Conservation (phyloP, 371 early-diverging fungal species). For the Mucor racemosus region DNA sequence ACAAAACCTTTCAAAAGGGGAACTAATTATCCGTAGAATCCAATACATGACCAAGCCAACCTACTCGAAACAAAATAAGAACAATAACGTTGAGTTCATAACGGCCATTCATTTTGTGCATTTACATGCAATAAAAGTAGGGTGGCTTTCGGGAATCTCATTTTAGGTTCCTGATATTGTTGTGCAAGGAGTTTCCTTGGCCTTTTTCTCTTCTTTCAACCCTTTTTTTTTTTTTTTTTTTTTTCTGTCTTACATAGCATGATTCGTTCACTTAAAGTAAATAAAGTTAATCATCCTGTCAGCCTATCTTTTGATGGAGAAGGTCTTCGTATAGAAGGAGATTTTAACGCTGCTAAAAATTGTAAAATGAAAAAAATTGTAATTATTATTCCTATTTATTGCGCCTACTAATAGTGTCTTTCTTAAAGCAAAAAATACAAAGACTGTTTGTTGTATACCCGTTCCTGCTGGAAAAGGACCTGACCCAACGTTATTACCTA, state of each 20-base stretch:
- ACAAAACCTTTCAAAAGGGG: too few relatives aligned
- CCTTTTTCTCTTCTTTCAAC: not conserved
- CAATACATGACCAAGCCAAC: too few relatives aligned
- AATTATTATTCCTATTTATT: not conserved
- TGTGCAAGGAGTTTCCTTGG: not conserved
- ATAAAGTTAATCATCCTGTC: constrained; percentile 42
- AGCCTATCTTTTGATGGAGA: constrained; percentile 43
- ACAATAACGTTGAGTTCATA: not conserved
- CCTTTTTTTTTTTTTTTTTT: not conserved
- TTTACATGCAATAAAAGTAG: not conserved
- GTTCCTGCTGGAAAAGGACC: constrained; percentile 28
- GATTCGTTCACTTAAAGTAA: constrained; percentile 35
- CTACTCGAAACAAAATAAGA: too few relatives aligned
- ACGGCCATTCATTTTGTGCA: not conserved
- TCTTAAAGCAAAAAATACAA: constrained; percentile 4
- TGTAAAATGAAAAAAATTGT: constrained; percentile 20
- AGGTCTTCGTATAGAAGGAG: constrained; percentile 56
- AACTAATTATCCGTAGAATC: too few relatives aligned
- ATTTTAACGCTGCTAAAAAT: constrained; percentile 36
- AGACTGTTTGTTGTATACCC: constrained; percentile 34
- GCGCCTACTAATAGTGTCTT: not conserved
- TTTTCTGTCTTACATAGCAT: constrained; percentile 16
- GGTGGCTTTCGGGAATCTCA: constrained; percentile 1
- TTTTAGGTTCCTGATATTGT: constrained; percentile 1
- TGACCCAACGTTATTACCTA: constrained; percentile 48